Evolutionary conservation across 2,329 filamentous ascomycete genomes (phyloP), one percentile per base, ranked within the genome.

Genomic region (Clarireedia paspali): DNA sequence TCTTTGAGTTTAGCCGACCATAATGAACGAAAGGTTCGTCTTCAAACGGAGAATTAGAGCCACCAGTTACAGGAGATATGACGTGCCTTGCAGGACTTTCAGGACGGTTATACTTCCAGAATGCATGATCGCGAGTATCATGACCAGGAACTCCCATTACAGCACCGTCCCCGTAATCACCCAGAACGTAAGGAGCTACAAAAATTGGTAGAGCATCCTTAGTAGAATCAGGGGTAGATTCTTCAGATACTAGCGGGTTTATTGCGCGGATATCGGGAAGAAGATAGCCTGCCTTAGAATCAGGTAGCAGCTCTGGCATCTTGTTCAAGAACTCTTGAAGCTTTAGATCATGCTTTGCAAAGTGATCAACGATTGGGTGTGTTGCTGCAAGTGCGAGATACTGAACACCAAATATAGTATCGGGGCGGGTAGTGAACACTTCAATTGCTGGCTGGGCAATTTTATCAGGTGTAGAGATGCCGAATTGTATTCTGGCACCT

Each of bases 131-230:
- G 52, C 89, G 80, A 4, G 77, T 68, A 70, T 96, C 91, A 66
- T 96, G 91, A 2, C 85, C 91, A 0, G 91, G 91, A 6, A 95
- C 91, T 45, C 91, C 91, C 90, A 96, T 95, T 2, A 95, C 87
- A 9, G 90, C 90, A 1, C 90, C 90, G 62, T 91, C 87, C 15
- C 90, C 89, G 63, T 95, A 94, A 66, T 91, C 88, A 26, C 86
- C 87, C 5, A 95, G 75, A 10, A 95, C 91, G 67, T 95, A 95
- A 0, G 89, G 85, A 9, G 91, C 89, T 23, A 89, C 87, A 65
- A 87, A 95, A 5, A 95, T 77, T 1, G 90, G 89, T 5, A 95
- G 64, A 6, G 79, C 76, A 61, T 78, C 66, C 66, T 81, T 78
- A 36, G 75, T 75, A 1, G 74, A 73, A n/a, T 77, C 74, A 1